phyloP scores from a whole-genome alignment of 2,329 filamentous ascomycete species.

The Salinomyces thailandicus region DNA sequence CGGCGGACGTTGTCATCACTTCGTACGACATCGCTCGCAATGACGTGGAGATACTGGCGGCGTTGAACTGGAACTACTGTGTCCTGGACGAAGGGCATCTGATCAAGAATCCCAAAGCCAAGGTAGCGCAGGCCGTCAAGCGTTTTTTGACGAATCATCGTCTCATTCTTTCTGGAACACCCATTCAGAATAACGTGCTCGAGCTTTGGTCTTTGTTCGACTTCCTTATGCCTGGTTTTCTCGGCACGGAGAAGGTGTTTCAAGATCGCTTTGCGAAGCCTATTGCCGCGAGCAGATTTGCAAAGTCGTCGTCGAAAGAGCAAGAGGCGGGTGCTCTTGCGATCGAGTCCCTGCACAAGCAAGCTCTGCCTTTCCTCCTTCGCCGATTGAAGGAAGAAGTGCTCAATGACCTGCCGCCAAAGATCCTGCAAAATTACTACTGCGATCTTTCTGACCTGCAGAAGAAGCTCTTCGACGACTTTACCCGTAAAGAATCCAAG shows the following conservation, averaged over 20 bases:
- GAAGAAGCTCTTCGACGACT: conserved; percentile 91
- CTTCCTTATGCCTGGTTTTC: conserved; percentile 96
- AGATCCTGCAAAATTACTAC: conserved; percentile 99
- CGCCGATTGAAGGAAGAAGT: conserved; percentile 97
- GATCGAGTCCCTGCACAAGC: conserved; percentile 96
- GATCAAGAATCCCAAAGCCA: conserved; percentile 97
- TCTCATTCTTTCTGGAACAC: conserved; percentile 89
- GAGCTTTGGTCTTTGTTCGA: conserved; percentile 98
- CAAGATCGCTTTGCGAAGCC: conserved; percentile 89
- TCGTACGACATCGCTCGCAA: conserved; percentile 98
- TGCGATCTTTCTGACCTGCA: conserved; percentile 94
- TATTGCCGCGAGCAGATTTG: conserved; percentile 86
- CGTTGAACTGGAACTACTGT: conserved; percentile 92
- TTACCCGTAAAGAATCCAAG: conserved; percentile 85
- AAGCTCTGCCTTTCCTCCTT: conserved; percentile 90
- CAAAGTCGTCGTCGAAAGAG: conserved; percentile 95
- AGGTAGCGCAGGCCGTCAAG: conserved; percentile 90
- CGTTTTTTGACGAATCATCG: conserved; percentile 82
- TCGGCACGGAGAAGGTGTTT: conserved; percentile 95
- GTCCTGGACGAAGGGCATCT: conserved; percentile 95
- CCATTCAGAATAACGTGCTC: conserved; percentile 94
- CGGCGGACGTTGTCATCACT: conserved; percentile 88
- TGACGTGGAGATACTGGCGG: conserved; percentile 72
- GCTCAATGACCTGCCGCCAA: conserved; percentile 86
- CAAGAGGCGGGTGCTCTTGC: conserved; percentile 93